phyloP scores from a whole-genome alignment of 208 protist species.

The Polymyxa betae region DNA sequence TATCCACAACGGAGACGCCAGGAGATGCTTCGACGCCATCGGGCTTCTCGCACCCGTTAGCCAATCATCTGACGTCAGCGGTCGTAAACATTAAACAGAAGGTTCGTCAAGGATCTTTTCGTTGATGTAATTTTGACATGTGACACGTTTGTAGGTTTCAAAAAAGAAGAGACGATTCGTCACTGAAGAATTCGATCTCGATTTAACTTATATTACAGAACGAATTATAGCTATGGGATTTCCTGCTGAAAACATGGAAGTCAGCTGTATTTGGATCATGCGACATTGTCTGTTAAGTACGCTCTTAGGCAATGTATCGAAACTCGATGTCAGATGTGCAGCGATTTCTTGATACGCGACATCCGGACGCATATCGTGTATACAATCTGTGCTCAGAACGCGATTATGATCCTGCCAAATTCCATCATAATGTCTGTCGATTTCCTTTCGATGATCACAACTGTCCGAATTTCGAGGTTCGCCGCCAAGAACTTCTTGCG shows the following conservation, averaged over 20 bases:
- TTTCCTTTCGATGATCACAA: slow-evolving; percentile 77
- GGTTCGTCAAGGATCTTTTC: neutral
- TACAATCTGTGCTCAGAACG: slow-evolving; percentile 77
- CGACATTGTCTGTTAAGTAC: neutral
- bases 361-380: slow-evolving; percentile 80
- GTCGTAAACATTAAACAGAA: slow-evolving; percentile 35
- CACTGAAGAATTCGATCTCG: slow-evolving; percentile 72
- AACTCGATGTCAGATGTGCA: slow-evolving; percentile 87
- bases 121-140: neutral
- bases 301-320: slow-evolving; percentile 79
- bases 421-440: slow-evolving; percentile 63
- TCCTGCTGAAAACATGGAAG: slow-evolving; percentile 73
- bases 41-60: neutral
- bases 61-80: neutral
- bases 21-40: too few species aligned
- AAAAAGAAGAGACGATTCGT: slow-evolving; percentile 68
- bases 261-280: slow-evolving; percentile 29
- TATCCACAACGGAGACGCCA: too few species aligned
- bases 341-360: slow-evolving; percentile 84
- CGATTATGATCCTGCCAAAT: slow-evolving; percentile 67
- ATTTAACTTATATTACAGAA: slow-evolving; percentile 76
- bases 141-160: slow-evolving; percentile 57
- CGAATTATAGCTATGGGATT: slow-evolving; percentile 78
- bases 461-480: slow-evolving; percentile 65
- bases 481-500: neutral